Percentiles rank a stretch among this genome's conserved stretches.
These are phyloP conservation scores for Penicillium verrucosum DNA, from an alignment of 2,329 filamentous ascomycete species.

Conservation along the genomic window DNA sequence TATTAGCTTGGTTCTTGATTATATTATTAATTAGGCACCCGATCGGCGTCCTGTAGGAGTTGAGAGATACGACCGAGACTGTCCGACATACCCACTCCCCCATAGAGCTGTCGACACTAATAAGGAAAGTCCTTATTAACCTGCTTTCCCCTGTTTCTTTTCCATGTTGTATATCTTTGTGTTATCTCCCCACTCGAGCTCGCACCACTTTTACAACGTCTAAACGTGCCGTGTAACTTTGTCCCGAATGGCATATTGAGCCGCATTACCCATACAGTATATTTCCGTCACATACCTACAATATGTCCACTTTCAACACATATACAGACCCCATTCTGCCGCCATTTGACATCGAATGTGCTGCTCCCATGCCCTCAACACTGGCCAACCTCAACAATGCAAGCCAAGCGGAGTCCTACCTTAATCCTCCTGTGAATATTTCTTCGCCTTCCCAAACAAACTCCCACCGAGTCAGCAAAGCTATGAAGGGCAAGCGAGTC, in stretches of 20 bases:
- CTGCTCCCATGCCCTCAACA: background rate
- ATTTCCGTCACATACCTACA: background rate
- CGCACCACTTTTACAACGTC: too few species aligned
- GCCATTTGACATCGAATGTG: background rate
- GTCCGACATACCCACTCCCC: background rate
- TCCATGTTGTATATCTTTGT: background rate
- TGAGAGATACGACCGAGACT: constrained; percentile 1
- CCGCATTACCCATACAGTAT: background rate
- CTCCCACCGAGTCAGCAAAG: constrained; percentile 47
- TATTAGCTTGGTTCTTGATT: background rate
- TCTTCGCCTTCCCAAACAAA: constrained; percentile 4
- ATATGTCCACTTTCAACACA: background rate
- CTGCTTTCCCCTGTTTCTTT: background rate
- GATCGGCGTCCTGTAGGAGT: background rate
- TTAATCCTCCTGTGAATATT: background rate
- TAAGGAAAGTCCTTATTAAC: background rate
- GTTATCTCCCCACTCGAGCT: background rate
- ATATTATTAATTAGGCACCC: background rate
- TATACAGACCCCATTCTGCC: background rate
- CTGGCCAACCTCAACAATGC: background rate
- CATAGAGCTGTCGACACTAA: background rate
- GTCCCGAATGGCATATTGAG: background rate
- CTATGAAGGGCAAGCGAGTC: constrained; percentile 51
- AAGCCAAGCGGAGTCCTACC: background rate
- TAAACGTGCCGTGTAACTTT: background rate